These are phyloP conservation scores for Durusdinium trenchii DNA, from an alignment of 73 alveolate species.

Conservation along the genomic window DNA sequence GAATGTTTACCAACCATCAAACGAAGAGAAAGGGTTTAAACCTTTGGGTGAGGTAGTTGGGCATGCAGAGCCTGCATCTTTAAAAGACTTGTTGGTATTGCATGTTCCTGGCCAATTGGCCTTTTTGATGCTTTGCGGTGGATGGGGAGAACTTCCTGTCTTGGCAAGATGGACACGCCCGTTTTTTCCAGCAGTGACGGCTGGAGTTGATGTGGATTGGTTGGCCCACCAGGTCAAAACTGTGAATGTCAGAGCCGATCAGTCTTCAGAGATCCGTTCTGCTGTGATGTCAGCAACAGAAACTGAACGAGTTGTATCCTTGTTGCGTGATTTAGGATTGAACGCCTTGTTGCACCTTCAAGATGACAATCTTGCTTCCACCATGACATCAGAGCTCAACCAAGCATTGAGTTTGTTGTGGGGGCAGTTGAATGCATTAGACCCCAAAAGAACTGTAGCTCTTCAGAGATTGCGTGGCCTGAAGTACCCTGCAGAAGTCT, in stretches of 20 bases:
- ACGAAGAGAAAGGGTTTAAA: no score
- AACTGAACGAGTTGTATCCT: background rate
- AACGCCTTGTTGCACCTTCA: background rate
- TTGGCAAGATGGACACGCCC: background rate
- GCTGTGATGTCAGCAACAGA: background rate
- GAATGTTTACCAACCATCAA: background rate
- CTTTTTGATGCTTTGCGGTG: background rate
- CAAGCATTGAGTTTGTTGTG: background rate
- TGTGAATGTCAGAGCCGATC: background rate
- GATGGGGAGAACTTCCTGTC: background rate
- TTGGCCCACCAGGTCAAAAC: no score
- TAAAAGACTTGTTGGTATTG: background rate
- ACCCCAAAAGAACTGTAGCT: background rate
- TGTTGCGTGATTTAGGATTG: background rate
- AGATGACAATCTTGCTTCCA: background rate
- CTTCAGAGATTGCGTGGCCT: no score
- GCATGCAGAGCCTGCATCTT: background rate
- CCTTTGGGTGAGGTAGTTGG: no score
- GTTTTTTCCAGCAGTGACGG: background rate
- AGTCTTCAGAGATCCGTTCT: no score
- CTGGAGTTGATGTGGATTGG: background rate
- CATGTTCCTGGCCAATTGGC: background rate
- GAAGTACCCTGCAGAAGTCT: background rate
- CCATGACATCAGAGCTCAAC: background rate
- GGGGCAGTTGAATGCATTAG: background rate